Evolutionary conservation across 1,284 basidiomycete genomes (phyloP), one percentile per base, ranked within the genome.

Genomic region (Sporisorium reilianum): DNA sequence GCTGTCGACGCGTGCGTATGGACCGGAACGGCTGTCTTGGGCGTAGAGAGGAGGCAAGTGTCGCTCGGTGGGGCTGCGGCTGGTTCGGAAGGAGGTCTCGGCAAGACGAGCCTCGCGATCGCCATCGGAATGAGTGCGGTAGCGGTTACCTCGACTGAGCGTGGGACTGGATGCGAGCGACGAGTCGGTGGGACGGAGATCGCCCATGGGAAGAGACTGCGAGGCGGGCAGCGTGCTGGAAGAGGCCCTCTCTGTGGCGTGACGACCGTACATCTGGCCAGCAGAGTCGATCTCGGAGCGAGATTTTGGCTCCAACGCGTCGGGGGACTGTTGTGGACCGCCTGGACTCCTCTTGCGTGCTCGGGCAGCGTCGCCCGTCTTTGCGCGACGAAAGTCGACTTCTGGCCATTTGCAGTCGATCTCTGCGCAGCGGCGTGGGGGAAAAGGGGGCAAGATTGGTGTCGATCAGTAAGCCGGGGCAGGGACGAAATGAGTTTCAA

Each of bases 391-490:
- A 44, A 75, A 75, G 44, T 75, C 73, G 52, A 71, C 63, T 40
- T 75, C 73, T 20, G 73, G 73, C 73, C 73, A 75, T 44, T 71
- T 75, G 55, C 73, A 75, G 8, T 71, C 61, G 55, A 75, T 71
- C 45, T 71, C 72, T 75, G 63, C 20, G 25, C 18, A n/a, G n/a
- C n/a, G n/a, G n/a, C n/a, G n/a, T n/a, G n/a, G n/a, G n/a, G 12
- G n/a, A 25, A 40, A 20, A 6, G 36, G 40, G 2, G 25, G 38
- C 6, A 16, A 48, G 1, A 9, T 16, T 26, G 16, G 23, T 1
- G 9, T 18, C 23, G 18, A 26, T 41, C 5, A 44, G 25, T 28
- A 12, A 34, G 11, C 18, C 5, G 16, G 34, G 16, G 22, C 30
- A 7, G 18, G 5, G 14, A 20, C 1, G 11, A 14, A 38, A 46